phyloP scores from a whole-genome alignment of 2,329 filamentous ascomycete species.

The Fusarium pseudoanthophilum region DNA sequence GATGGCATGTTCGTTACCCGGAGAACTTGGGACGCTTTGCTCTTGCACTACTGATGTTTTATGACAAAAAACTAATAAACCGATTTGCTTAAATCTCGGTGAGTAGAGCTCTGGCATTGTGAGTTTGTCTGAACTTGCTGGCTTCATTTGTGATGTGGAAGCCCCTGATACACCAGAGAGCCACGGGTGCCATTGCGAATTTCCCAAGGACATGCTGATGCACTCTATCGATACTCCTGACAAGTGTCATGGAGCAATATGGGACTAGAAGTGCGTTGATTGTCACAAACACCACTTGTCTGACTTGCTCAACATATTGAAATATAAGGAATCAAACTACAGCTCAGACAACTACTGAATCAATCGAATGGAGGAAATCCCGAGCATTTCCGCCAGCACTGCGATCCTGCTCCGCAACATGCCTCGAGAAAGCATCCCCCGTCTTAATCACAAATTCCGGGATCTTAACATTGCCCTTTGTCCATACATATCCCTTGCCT shows the following conservation, averaged over 20 bases:
- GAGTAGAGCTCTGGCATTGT: background rate
- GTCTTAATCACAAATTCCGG: conserved; percentile 39
- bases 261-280: background rate
- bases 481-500: conserved; percentile 28
- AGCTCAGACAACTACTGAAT: conserved; percentile 5
- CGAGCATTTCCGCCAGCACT: conserved; percentile 14
- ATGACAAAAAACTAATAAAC: conserved; percentile 38
- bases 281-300: background rate
- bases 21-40: conserved; percentile 14
- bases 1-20: conserved; percentile 27
- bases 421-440: conserved; percentile 30
- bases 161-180: background rate
- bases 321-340: background rate
- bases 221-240: background rate
- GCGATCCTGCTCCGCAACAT: conserved; percentile 30
- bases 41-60: conserved; percentile 37
- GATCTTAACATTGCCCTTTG: conserved; percentile 23
- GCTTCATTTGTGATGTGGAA: background rate
- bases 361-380: conserved; percentile 31
- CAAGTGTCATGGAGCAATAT: background rate
- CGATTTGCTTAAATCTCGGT: conserved; percentile 5
- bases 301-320: background rate
- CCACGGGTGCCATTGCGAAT: background rate
- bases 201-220: background rate
- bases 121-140: background rate